These are phyloP conservation scores for Coemansia sp. DNA, from an alignment of 192 early-diverging fungal genomes.

Conservation along the genomic window DNA sequence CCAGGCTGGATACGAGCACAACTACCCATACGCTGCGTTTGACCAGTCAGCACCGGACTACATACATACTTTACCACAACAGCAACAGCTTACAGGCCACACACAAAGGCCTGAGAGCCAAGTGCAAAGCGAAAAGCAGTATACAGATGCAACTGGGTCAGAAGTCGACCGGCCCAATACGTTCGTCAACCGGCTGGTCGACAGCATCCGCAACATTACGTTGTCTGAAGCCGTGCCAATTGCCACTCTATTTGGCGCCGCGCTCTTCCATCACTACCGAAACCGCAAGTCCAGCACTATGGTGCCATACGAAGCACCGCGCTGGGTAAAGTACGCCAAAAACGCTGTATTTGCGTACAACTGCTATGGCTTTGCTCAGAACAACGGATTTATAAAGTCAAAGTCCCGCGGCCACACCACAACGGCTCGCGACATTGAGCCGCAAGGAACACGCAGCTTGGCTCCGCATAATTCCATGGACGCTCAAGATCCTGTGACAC, in stretches of 20 bases:
- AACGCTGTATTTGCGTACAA: constrained; percentile 30
- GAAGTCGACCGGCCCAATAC: constrained; percentile 1
- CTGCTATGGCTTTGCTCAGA: constrained; percentile 25
- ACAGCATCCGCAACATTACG: constrained; percentile 20
- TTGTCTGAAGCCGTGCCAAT: constrained; percentile 23
- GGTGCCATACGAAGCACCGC: constrained; percentile 33
- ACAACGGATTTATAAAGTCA: constrained; percentile 4
- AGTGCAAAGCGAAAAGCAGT: neutral
- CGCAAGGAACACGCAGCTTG: neutral
- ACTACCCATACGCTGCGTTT: neutral
- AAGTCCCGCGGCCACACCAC: neutral
- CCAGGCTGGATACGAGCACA: neutral
- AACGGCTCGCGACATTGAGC: neutral
- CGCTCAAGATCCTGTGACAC: neutral
- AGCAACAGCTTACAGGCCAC: neutral
- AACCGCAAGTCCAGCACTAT: constrained; percentile 17
- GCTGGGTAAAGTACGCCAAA: constrained; percentile 34
- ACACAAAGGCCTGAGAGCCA: neutral
- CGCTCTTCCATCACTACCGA: constrained; percentile 25
- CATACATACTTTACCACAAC: neutral
- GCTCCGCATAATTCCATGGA: too few relatives aligned
- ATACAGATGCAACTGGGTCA: neutral
- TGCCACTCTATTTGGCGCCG: constrained; percentile 23
- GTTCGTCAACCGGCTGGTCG: constrained; percentile 29
- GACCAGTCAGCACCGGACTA: neutral